Base-by-base conservation (phyloP, 1,139 yeast genomes). In the Lizanozyma gosingica region DNA sequence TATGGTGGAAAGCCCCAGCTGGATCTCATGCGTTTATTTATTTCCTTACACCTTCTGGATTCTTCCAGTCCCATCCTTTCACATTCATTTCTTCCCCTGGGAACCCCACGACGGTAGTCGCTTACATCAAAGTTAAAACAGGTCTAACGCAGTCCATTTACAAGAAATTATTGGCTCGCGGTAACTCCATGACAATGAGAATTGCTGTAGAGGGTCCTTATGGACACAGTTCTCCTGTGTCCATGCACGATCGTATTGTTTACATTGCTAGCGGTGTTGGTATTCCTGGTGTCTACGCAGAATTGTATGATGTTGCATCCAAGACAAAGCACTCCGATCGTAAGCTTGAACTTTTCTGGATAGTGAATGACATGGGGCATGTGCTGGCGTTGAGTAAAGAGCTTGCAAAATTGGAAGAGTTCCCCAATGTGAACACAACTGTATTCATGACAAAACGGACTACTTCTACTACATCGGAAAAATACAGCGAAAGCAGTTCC, bases 31-130 rank as follows among this genome's bases (percentile, higher is more conserved):
- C 71, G 1, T 67, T 55, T 49, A 59, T 67, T 39, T 78, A 80
- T 52, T 71, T 80, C 42, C 55, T 74, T 37, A 58, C 66, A 35
- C 67, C 77, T 35, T 53, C 70, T 46, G 72, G 75, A 40, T 81
- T 81, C 47, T 83, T 78, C 79, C 87, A 82, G 53, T 74, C 83
- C 0, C 90, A 82, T 55, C 90, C 90, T 0, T 82, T 82, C 51
- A 78, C 87, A 0, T 68, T 77, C 14, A 65, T 78, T 18, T 60
- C 59, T 59, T 43, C 60, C 44, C 49, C 57, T 44, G 52, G 56
- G 33, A 54, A 62, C 42, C 53, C 64, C 43, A 57, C 67, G 53
- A 52, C 65, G 51, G 50, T 72, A 3, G 55, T 60, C 1, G 56
- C 72, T 22, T 70, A 64, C 45, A 55, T 72, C 37, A 71, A 70